Evolutionary conservation across 2,329 filamentous ascomycete genomes (phyloP), one percentile per base, ranked within the genome.

Genomic region (Calycina herbarum): DNA sequence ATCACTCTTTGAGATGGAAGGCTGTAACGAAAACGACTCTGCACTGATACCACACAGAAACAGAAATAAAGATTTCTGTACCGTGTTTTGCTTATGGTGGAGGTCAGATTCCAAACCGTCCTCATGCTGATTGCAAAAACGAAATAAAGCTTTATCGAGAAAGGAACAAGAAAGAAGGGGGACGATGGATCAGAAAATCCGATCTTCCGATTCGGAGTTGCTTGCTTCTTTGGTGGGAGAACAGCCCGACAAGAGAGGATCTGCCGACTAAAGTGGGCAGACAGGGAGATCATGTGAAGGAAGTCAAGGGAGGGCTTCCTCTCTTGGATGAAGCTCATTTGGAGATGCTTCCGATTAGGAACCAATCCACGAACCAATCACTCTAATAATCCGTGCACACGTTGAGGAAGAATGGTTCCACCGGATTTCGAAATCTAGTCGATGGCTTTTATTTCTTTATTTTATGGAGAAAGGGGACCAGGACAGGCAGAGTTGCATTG

Each of bases 321-420:
- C 7, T 63, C 56, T 63, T 11, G 61, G 61, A 8, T 33, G 7
- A 38, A 31, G 10, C 20, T 63, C 48, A 59, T 63, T 51, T 63
- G 61, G 61, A 63, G 24, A 63, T 59, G 61, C 33, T 63, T 57
- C 61, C 24, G 6, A 20, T 58, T 63, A 15, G 40, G 61, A 51
- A 27, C 10, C 20, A 51, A 24, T 51, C 45, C 45, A 51, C 45
- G 59, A 48, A 54, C 31, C 10, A 29, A 29, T 17, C 38, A 48
- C 31, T 38, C 24, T n/a, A 29, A 51, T 5, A 24, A 48, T 31
- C 59, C 20, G 59, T 54, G 59, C 40, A 51, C 45, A 20, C 20
- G 17, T 48, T n/a, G 40, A 59, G 57, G 31, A 29, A 42, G 15
- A 45, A 10, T 40, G 35, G 11, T 45, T 35, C 27, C 57, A 58